These are phyloP conservation scores for Pyrenophora seminiperda DNA, from an alignment of 2,329 filamentous ascomycete species.

Conservation along the genomic window DNA sequence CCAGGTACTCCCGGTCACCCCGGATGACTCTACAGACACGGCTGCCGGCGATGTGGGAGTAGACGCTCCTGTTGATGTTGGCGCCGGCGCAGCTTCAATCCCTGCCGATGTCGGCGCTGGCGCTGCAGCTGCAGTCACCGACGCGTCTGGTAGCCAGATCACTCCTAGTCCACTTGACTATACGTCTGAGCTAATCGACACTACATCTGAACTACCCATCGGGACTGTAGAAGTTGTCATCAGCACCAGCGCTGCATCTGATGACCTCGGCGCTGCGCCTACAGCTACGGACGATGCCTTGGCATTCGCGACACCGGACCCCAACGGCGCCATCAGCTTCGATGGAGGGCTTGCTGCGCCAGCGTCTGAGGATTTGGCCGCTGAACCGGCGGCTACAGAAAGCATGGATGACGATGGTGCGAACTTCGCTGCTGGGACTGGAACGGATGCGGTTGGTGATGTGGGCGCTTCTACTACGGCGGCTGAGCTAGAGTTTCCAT, in stretches of 20 bases:
- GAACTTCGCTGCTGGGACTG: too few relatives aligned
- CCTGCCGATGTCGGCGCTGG: too few relatives aligned
- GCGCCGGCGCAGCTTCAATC: too few relatives aligned
- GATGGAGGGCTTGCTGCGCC: background rate
- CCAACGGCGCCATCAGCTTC: background rate
- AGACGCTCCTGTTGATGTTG: background rate
- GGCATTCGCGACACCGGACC: background rate
- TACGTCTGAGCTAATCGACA: background rate
- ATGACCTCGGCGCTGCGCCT: background rate
- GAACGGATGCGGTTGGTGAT: too few relatives aligned
- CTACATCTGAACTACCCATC: too few relatives aligned
- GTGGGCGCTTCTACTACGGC: too few relatives aligned
- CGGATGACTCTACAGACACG: background rate
- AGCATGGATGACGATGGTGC: too few relatives aligned
- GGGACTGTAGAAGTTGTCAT: too few relatives aligned
- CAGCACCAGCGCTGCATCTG: too few relatives aligned
- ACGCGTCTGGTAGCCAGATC: background rate
- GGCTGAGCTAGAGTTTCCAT: background rate
- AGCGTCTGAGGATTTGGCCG: background rate
- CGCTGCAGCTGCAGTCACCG: background rate
- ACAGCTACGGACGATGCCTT: background rate
- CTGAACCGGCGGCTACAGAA: too few relatives aligned
- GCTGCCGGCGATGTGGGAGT: background rate
- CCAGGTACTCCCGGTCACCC: too few relatives aligned
- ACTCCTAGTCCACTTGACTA: background rate